phyloP scores from a whole-genome alignment of 2,329 filamentous ascomycete genomes.

The Rasamsonia emersonii region DNA sequence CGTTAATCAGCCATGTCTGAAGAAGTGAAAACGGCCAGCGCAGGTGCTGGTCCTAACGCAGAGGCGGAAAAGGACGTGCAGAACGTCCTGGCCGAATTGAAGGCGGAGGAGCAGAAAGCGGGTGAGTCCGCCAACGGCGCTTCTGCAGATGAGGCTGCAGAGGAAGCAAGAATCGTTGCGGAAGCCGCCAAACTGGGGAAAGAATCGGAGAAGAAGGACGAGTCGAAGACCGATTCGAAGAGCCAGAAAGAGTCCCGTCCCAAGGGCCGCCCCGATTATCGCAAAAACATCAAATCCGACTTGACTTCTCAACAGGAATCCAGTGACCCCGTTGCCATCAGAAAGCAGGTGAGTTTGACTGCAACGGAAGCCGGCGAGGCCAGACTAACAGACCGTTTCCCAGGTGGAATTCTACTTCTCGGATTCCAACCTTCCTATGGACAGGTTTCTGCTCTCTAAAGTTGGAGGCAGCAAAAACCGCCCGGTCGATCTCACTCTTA shows the following conservation, averaged over 20 bases:
- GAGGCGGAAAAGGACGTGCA: slow-evolving; percentile 40
- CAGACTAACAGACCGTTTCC: slow-evolving; percentile 5
- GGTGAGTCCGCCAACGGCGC: not conserved
- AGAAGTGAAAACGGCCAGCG: slow-evolving; percentile 25
- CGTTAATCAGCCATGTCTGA: slow-evolving; percentile 23
- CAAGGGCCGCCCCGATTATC: slow-evolving; percentile 19
- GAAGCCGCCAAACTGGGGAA: slow-evolving; percentile 28
- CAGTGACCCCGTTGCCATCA: slow-evolving; percentile 70
- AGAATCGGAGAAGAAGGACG: slow-evolving; percentile 27
- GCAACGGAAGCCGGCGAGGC: not conserved
- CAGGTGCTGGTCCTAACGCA: slow-evolving; percentile 24
- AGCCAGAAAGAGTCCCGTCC: slow-evolving; percentile 17
- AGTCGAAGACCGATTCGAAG: slow-evolving; percentile 19
- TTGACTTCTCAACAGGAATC: slow-evolving; percentile 59
- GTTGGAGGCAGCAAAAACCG: slow-evolving; percentile 67
- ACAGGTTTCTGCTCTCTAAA: slow-evolving; percentile 75
- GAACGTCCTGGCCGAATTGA: slow-evolving; percentile 37
- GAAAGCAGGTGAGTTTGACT: slow-evolving; percentile 58
- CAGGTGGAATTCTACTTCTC: slow-evolving; percentile 96
- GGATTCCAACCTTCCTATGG: slow-evolving; percentile 78
- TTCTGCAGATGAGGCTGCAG: slow-evolving; percentile 18
- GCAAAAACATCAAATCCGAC: slow-evolving; percentile 62
- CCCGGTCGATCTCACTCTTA: slow-evolving; percentile 65
- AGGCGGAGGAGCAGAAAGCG: slow-evolving; percentile 14
- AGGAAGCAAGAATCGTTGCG: slow-evolving; percentile 31